Percentiles rank a stretch among this genome's conserved stretches.
These are phyloP conservation scores for Phyllosticta paracitricarpa DNA, from an alignment of 2,329 filamentous ascomycete genomes.

Conservation along the genomic window DNA sequence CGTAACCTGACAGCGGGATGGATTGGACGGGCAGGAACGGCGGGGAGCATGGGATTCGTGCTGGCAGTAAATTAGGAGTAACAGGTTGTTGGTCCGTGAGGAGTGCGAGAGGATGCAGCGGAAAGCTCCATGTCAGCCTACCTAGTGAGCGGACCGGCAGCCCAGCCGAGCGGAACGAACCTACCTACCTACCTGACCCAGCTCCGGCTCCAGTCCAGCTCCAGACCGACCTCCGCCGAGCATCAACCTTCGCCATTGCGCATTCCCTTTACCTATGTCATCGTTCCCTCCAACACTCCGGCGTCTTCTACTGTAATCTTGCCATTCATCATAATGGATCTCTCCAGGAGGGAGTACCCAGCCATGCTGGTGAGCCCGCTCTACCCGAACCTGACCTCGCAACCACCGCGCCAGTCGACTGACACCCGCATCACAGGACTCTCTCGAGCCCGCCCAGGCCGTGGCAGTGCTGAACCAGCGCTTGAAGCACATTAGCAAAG, in stretches of 20 bases:
- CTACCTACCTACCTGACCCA: neutral
- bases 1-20: neutral
- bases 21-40: neutral
- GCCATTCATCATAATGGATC: slow-evolving; percentile 38
- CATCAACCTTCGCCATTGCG: neutral
- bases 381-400: slow-evolving; percentile 14
- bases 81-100: slow-evolving; percentile 7
- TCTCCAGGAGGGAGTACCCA: slow-evolving; percentile 84
- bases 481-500: slow-evolving; percentile 71
- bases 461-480: slow-evolving; percentile 76
- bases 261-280: slow-evolving; percentile 6
- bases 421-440: slow-evolving; percentile 47
- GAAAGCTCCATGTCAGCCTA: slow-evolving; percentile 10
- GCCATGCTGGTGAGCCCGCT: slow-evolving; percentile 70
- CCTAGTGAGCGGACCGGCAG: slow-evolving; percentile 1
- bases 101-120: slow-evolving; percentile 1
- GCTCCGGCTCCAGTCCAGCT: slow-evolving; percentile 4
- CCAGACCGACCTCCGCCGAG: slow-evolving; percentile 2
- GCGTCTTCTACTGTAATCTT: slow-evolving; percentile 2
- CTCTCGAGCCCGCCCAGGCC: slow-evolving; percentile 72
- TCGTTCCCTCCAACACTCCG: slow-evolving; percentile 1
- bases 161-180: neutral
- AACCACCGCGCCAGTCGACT: slow-evolving; percentile 14
- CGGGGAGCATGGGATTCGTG: neutral
- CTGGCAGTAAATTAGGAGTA: slow-evolving; percentile 9